Conservation (phyloP, 2,329 filamentous ascomycete genomes). For the Fusarium sambucinum region DNA sequence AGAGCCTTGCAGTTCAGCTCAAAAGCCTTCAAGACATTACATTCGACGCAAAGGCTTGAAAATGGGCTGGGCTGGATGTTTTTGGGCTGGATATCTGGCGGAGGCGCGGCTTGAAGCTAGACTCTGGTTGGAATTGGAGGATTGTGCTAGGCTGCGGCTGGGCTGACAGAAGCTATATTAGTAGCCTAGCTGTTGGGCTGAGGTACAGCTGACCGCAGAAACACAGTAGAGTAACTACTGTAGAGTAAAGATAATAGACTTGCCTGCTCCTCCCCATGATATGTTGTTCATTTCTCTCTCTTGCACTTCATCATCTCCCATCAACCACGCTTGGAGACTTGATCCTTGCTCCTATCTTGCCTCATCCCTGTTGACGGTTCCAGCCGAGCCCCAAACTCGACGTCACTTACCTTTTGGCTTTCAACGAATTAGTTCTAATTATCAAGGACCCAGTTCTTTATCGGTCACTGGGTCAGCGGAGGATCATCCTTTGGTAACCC, state of each 20-base stretch:
- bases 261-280: slow-evolving; percentile 5
- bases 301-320: slow-evolving; percentile 19
- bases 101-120: slow-evolving; percentile 40
- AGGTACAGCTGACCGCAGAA: slow-evolving; percentile 12
- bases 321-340: background rate
- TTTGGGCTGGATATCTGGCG: slow-evolving; percentile 41
- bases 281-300: slow-evolving; percentile 15
- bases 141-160: slow-evolving; percentile 35
- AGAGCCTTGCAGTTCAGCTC: slow-evolving; percentile 18
- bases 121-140: slow-evolving; percentile 27
- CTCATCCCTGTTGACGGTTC: slow-evolving; percentile 25
- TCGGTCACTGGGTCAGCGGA: slow-evolving; percentile 33
- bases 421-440: slow-evolving; percentile 13
- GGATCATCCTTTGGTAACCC: slow-evolving; percentile 28
- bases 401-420: slow-evolving; percentile 31
- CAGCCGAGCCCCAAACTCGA: slow-evolving; percentile 37
- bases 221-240: background rate
- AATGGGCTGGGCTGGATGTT: slow-evolving; percentile 36
- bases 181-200: slow-evolving; percentile 20
- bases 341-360: slow-evolving; percentile 9
- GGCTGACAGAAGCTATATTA: slow-evolving; percentile 30
- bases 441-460: slow-evolving; percentile 10
- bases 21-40: slow-evolving; percentile 3
- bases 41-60: slow-evolving; percentile 29
- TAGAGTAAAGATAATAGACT: background rate